Percentiles rank a stretch among this genome's conserved stretches.
phyloP scores from a whole-genome alignment of 805 yeast species.

The Yamadazyma kitorensis region DNA sequence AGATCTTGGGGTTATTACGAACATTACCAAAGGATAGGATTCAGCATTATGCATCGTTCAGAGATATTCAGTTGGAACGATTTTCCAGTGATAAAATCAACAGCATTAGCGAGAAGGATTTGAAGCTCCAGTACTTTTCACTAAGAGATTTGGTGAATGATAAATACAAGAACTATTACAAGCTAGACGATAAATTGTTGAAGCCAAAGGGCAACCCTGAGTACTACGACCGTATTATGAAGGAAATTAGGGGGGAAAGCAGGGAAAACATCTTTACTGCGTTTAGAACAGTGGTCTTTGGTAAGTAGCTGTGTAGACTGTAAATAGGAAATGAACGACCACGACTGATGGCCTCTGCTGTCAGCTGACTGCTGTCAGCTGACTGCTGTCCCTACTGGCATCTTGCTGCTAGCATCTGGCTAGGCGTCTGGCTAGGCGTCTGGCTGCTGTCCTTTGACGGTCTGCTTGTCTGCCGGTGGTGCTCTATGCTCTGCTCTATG shows the following conservation, averaged over 20 bases:
- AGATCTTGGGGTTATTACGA: conserved; percentile 56
- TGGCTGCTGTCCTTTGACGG: no score
- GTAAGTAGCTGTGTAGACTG: conserved; percentile 43
- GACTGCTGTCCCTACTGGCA: no score
- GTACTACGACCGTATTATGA: conserved; percentile 68
- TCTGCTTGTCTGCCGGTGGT: no score
- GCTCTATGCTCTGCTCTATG: no score
- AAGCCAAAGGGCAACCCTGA: conserved; percentile 83
- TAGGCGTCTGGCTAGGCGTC: no score
- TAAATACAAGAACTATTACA: conserved; percentile 62
- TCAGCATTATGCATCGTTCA: conserved; percentile 67
- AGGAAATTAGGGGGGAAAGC: conserved; percentile 68
- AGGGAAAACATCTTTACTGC: conserved; percentile 67
- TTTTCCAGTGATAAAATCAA: conserved; percentile 34
- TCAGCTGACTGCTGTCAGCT: no score
- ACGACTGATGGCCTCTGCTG: no score
- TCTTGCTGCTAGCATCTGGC: no score
- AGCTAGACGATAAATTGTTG: conserved; percentile 61
- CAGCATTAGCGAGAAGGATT: conserved; percentile 46
- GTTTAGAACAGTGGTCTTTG: conserved; percentile 70
- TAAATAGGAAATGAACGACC: conserved; percentile 1
- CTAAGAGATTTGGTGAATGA: conserved; percentile 55
- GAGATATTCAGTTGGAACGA: conserved; percentile 54
- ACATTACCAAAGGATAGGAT: conserved; percentile 68
- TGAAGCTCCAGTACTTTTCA: conserved; percentile 58